phyloP scores from a whole-genome alignment of 441 rosid genomes.

The Populus hybrid region DNA sequence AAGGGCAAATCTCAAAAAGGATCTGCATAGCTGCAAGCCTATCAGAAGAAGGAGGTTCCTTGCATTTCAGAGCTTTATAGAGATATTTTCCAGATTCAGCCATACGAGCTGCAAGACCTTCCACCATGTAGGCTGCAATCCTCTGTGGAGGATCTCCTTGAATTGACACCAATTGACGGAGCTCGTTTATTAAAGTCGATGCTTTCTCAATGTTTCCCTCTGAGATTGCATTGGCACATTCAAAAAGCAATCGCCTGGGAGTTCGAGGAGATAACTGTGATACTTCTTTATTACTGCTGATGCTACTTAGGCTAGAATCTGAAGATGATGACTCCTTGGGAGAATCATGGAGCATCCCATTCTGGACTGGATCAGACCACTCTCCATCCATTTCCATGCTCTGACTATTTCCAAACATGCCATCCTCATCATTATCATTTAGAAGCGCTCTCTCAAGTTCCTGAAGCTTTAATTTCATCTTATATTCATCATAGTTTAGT shows the following conservation, averaged over 20 bases:
- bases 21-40: conserved; percentile 99
- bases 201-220: conserved; percentile 71
- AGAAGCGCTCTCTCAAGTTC: conserved; percentile 89
- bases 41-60: conserved; percentile 93
- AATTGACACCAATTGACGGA: conserved; percentile 74
- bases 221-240: conserved; percentile 66
- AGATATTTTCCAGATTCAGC: conserved; percentile 74
- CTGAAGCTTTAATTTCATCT: conserved; percentile 68
- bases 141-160: conserved; percentile 96
- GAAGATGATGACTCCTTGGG: conserved; percentile 83
- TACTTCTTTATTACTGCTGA: conserved; percentile 52
- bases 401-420: conserved; percentile 37
- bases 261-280: conserved; percentile 44
- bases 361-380: conserved; percentile 56
- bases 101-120: conserved; percentile 95
- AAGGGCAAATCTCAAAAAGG: conserved; percentile 96
- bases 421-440: conserved; percentile 59
- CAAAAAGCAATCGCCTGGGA: conserved; percentile 71
- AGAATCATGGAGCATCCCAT: conserved; percentile 53
- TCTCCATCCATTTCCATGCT: conserved; percentile 84
- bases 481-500: conserved; percentile 49
- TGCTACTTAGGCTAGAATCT: conserved; percentile 68
- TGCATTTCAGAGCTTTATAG: conserved; percentile 47
- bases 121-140: conserved; percentile 97
- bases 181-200: conserved; percentile 56